phyloP scores from a whole-genome alignment of 208 protist genomes.

The Tetramitus jugosus region DNA sequence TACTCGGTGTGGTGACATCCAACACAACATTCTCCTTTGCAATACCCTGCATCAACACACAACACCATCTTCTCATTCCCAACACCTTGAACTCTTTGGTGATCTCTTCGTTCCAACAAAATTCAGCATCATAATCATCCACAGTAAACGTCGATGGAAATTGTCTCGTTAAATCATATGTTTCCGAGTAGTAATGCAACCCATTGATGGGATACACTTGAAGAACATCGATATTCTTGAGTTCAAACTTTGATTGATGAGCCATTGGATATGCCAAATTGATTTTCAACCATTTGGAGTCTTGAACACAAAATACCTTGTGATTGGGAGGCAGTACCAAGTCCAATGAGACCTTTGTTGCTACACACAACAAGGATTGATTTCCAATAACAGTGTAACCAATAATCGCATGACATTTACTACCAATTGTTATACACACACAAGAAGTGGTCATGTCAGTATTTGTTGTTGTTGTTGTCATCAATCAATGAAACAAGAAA shows the following conservation, averaged over 20 bases:
- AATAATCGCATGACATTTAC: slow-evolving; percentile 21
- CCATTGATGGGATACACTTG: slow-evolving; percentile 43
- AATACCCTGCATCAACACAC: slow-evolving; percentile 48
- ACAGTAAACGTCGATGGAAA: slow-evolving; percentile 39
- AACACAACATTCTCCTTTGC: slow-evolving; percentile 24
- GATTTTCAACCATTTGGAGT: slow-evolving; percentile 15
- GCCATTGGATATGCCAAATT: background rate
- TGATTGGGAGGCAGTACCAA: slow-evolving; percentile 28
- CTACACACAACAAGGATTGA: slow-evolving; percentile 24
- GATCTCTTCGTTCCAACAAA: slow-evolving; percentile 52
- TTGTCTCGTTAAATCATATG: slow-evolving; percentile 44
- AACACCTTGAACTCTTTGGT: slow-evolving; percentile 36
- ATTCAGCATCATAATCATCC: slow-evolving; percentile 35
- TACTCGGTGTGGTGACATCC: too few relatives aligned
- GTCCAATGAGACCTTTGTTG: slow-evolving; percentile 42
- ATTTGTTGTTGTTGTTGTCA: too few relatives aligned
- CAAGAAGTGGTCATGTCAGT: too few relatives aligned
- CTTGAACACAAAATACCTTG: slow-evolving; percentile 26
- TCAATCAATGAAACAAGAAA: too few relatives aligned
- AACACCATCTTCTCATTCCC: slow-evolving; percentile 39
- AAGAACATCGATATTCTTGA: slow-evolving; percentile 39
- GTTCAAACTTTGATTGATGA: slow-evolving; percentile 16
- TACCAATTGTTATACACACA: background rate
- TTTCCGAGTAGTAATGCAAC: slow-evolving; percentile 54
- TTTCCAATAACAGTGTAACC: background rate